Conservation (phyloP, 2,329 filamentous ascomycete genomes). For the Amauroascus verrucosus region DNA sequence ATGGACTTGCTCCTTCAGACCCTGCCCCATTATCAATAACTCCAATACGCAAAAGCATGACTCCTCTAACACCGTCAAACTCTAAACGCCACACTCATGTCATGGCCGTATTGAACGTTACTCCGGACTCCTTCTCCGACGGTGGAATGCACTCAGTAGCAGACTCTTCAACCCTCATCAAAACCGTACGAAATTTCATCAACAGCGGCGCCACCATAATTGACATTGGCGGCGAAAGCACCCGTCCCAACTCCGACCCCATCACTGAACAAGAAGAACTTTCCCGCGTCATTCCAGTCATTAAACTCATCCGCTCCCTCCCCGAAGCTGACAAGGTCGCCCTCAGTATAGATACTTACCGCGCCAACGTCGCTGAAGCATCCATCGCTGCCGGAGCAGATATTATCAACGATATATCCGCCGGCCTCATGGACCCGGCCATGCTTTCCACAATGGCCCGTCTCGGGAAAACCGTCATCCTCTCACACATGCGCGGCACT, state of each 20-base stretch:
- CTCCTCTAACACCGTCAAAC: constrained; percentile 50
- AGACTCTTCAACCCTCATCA: constrained; percentile 42
- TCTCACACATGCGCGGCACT: constrained; percentile 92
- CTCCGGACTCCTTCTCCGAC: constrained; percentile 94
- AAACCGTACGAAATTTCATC: constrained; percentile 54
- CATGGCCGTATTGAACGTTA: constrained; percentile 93
- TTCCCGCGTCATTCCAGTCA: constrained; percentile 65
- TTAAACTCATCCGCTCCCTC: constrained; percentile 59
- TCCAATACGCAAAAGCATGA: constrained; percentile 30
- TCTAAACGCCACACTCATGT: constrained; percentile 55
- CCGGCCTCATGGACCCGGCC: constrained; percentile 61
- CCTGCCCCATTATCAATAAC: constrained; percentile 32
- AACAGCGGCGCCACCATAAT: constrained; percentile 67
- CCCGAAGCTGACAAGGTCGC: constrained; percentile 54
- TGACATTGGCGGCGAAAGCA: constrained; percentile 89
- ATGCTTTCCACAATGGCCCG: constrained; percentile 76
- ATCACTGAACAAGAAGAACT: constrained; percentile 65
- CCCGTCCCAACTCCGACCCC: constrained; percentile 62
- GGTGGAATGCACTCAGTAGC: constrained; percentile 55
- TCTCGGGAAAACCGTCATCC: constrained; percentile 64
- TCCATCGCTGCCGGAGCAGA: constrained; percentile 72
- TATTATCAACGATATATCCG: constrained; percentile 91
- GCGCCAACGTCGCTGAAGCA: constrained; percentile 66
- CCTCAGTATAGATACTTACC: constrained; percentile 89
- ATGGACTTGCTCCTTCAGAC: constrained; percentile 27